phyloP scores from a whole-genome alignment of 306 rosid genomes.

The Heteromeles arbutifolia region DNA sequence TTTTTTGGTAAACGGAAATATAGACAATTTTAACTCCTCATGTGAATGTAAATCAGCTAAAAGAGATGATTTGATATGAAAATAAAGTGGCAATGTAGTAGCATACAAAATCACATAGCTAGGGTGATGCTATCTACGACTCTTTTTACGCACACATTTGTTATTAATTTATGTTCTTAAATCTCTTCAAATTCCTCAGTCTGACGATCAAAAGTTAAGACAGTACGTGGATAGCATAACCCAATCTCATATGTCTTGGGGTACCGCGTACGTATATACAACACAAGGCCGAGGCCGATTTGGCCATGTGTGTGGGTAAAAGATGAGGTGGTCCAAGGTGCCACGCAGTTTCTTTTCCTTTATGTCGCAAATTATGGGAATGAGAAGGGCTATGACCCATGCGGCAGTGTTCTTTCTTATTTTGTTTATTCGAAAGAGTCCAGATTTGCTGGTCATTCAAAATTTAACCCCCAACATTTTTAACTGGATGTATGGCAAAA shows the following conservation, averaged over 20 bases:
- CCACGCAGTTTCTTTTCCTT: slow-evolving; percentile 19
- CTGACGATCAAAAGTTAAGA: too few relatives aligned
- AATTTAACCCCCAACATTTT: neutral
- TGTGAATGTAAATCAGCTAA: too few relatives aligned
- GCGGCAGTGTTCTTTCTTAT: neutral
- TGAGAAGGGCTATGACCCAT: slow-evolving; percentile 29
- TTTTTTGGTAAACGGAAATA: too few relatives aligned
- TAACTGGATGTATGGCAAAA: neutral
- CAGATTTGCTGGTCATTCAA: neutral
- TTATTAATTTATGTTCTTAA: too few relatives aligned
- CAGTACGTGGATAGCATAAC: too few relatives aligned
- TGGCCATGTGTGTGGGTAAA: slow-evolving; percentile 42
- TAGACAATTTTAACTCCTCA: too few relatives aligned
- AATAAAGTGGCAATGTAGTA: neutral
- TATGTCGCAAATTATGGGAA: slow-evolving; percentile 37
- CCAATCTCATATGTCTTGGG: too few relatives aligned
- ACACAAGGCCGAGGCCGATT: neutral
- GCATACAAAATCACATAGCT: too few relatives aligned
- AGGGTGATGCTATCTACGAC: too few relatives aligned
- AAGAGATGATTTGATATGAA: neutral
- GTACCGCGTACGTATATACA: neutral
- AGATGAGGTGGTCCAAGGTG: slow-evolving; percentile 87
- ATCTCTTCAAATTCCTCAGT: too few relatives aligned
- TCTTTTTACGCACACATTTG: too few relatives aligned
- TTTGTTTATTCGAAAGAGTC: neutral